Evolutionary conservation across 768 basidiomycete genomes (phyloP).

Genomic region (Tremella fuciformis): DNA sequence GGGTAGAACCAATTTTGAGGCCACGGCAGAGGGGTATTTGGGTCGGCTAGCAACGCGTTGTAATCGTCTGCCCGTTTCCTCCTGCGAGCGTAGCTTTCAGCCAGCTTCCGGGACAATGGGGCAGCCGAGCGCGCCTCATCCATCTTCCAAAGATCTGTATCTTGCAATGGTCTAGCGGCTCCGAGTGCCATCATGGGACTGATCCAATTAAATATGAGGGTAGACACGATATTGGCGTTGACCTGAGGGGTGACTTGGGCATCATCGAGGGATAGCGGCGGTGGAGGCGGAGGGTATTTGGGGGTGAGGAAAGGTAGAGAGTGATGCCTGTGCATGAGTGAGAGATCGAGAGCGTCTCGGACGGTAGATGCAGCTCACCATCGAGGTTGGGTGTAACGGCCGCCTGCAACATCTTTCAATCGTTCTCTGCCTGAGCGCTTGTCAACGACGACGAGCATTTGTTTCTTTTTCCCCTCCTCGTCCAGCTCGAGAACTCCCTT

Average conservation of each 20-base stretch:
- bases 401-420: slow-evolving; percentile 29
- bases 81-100: slow-evolving; percentile 64
- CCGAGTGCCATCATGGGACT: slow-evolving; percentile 68
- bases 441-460: slow-evolving; percentile 41
- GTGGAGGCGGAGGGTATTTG: slow-evolving; percentile 48
- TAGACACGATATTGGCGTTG: slow-evolving; percentile 61
- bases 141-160: slow-evolving; percentile 75
- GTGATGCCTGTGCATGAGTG: slow-evolving; percentile 32
- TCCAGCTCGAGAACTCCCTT: slow-evolving; percentile 38
- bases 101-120: slow-evolving; percentile 63
- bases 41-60: slow-evolving; percentile 66
- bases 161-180: slow-evolving; percentile 75
- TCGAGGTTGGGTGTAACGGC: slow-evolving; percentile 41
- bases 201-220: slow-evolving; percentile 73
- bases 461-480: slow-evolving; percentile 32
- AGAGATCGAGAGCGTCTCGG: background rate
- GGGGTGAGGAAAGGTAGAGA: slow-evolving; percentile 46
- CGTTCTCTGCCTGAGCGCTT: slow-evolving; percentile 40
- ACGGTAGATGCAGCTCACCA: slow-evolving; percentile 27
- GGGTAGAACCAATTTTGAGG: slow-evolving; percentile 61
- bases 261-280: slow-evolving; percentile 49
- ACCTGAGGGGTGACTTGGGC: slow-evolving; percentile 61
- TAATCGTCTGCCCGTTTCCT: slow-evolving; percentile 63
- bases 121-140: slow-evolving; percentile 63
- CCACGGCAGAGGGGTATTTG: slow-evolving; percentile 63